Evolutionary conservation across 768 basidiomycete species (phyloP).

Genomic region (Rhizopogon sp.): DNA sequence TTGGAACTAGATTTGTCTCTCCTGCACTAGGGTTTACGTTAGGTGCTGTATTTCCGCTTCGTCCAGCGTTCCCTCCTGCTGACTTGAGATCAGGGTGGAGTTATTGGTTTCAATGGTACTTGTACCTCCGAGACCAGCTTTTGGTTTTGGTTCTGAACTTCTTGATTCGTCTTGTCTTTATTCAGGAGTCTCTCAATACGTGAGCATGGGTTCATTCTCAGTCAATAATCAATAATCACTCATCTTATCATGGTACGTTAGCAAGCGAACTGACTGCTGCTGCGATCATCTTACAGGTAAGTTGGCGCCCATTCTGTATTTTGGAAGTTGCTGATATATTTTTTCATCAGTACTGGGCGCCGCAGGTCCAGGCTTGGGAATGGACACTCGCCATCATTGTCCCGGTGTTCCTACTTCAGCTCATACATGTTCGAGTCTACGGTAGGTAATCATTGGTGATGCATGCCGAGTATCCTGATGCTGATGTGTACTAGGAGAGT

Average conservation of each 20-base stretch:
- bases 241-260: slow-evolving; percentile 13
- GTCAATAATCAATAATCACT: slow-evolving; percentile 8
- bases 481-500: slow-evolving; percentile 38
- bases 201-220: slow-evolving; percentile 13
- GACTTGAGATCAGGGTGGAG: slow-evolving; percentile 40
- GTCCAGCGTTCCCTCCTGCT: neutral
- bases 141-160: slow-evolving; percentile 2
- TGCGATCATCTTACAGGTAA: slow-evolving; percentile 44
- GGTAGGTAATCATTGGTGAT: slow-evolving; percentile 28
- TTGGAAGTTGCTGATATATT: neutral
- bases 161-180: neutral
- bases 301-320: neutral
- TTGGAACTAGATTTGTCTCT: slow-evolving; percentile 55
- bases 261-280: slow-evolving; percentile 58
- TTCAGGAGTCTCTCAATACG: slow-evolving; percentile 35
- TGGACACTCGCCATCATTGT: slow-evolving; percentile 53
- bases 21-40: slow-evolving; percentile 56
- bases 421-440: slow-evolving; percentile 55
- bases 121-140: neutral
- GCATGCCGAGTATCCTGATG: neutral
- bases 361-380: slow-evolving; percentile 44
- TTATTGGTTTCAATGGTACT: slow-evolving; percentile 50
- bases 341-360: slow-evolving; percentile 36
- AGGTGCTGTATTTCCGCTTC: slow-evolving; percentile 24
- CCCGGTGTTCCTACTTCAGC: slow-evolving; percentile 46